Conservation (phyloP, 176 grass and related monocot genomes). For the Leersia perrieri region DNA sequence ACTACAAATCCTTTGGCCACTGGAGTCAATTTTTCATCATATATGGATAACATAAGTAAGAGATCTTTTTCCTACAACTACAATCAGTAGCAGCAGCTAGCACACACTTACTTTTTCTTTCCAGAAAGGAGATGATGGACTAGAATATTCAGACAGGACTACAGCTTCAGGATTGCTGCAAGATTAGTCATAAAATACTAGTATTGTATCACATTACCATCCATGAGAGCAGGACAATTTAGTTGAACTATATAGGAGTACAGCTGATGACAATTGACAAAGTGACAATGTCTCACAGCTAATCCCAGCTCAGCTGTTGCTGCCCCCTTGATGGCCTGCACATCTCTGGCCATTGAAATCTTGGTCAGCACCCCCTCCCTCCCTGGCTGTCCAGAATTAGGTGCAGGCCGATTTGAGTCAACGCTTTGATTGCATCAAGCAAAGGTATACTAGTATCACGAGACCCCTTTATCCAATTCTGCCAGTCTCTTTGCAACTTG, state of each 20-base stretch:
- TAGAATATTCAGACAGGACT: not conserved
- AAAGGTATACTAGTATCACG: not conserved
- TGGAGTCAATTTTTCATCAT: not conserved
- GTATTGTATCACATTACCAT: not conserved
- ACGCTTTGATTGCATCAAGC: slow-evolving; percentile 32
- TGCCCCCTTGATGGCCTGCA: slow-evolving; percentile 41
- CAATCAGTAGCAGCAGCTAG: not conserved
- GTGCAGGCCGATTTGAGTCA: slow-evolving; percentile 19
- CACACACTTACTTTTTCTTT: not conserved
- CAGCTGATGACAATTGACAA: slow-evolving; percentile 23
- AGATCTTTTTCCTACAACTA: slow-evolving; percentile 5
- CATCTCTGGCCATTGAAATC: slow-evolving; percentile 37
- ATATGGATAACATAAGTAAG: not conserved
- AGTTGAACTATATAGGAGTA: slow-evolving; percentile 22
- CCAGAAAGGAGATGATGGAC: not conserved
- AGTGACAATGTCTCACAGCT: slow-evolving; percentile 30
- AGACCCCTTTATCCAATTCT: not conserved
- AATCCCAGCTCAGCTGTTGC: slow-evolving; percentile 25
- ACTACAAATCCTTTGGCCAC: not conserved
- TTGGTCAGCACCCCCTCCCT: slow-evolving; percentile 17
- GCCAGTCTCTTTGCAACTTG: not conserved
- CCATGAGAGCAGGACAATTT: not conserved
- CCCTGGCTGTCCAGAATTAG: not conserved
- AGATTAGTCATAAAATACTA: slow-evolving; percentile 5
- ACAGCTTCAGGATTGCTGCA: slow-evolving; percentile 13